Evolutionary conservation across 345 rosid genomes (phyloP).

Genomic region (Populus deltoides): DNA sequence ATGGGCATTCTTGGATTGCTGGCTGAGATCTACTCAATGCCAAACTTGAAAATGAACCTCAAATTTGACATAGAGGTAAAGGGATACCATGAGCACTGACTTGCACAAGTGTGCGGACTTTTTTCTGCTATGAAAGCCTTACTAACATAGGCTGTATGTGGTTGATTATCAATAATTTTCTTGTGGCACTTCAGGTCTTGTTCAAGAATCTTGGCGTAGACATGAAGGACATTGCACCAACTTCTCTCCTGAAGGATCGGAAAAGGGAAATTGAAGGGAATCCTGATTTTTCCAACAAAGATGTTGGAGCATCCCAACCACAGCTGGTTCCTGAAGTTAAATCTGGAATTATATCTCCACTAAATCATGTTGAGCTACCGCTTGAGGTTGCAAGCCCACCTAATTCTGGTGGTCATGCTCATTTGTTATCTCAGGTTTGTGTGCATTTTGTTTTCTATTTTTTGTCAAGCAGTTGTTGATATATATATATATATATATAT

Average conservation of each 20-base stretch:
- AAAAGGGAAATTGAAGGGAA: conserved; percentile 92
- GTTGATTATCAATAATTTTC: neutral
- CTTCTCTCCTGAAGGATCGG: conserved; percentile 85
- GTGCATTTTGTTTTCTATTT: conserved; percentile 4
- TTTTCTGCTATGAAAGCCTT: conserved; percentile 6
- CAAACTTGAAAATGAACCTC: conserved; percentile 95
- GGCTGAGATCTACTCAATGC: conserved; percentile 92
- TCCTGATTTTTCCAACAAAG: conserved; percentile 95
- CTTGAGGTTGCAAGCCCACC: conserved; percentile 65
- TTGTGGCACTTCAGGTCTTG: conserved; percentile 51
- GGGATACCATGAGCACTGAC: neutral
- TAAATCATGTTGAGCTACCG: conserved; percentile 69
- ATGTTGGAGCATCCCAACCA: conserved; percentile 67
- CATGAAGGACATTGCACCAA: conserved; percentile 81
- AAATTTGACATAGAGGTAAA: conserved; percentile 97
- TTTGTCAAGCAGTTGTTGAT: neutral
- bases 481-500: no score
- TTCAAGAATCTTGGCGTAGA: conserved; percentile 90
- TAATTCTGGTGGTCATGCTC: conserved; percentile 59
- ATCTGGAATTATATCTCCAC: conserved; percentile 54
- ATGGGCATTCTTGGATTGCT: conserved; percentile 94
- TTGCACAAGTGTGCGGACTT: neutral
- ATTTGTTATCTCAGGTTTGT: conserved; percentile 74
- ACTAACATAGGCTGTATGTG: no score
- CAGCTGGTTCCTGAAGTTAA: conserved; percentile 73